Evolutionary conservation across 2,329 filamentous ascomycete genomes (phyloP).

Genomic region (Pezicula carpinea): DNA sequence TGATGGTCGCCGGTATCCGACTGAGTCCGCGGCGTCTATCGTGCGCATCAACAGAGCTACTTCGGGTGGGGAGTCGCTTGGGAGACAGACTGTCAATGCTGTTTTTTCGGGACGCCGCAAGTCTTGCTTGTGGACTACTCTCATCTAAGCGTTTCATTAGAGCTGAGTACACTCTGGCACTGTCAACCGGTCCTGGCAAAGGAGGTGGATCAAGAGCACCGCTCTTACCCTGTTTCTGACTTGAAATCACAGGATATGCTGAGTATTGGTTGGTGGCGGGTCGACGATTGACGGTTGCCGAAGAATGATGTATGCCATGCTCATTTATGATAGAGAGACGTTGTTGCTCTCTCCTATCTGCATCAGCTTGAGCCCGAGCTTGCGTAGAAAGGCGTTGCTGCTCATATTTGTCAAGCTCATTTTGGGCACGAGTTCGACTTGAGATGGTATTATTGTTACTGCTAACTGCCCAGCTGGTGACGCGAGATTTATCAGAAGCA

Average conservation of each 20-base stretch:
- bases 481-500: slow-evolving; percentile 50
- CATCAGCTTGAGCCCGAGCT: slow-evolving; percentile 7
- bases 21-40: slow-evolving; percentile 3
- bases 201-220: slow-evolving; percentile 7
- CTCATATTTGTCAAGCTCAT: slow-evolving; percentile 46
- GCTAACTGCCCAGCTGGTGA: slow-evolving; percentile 66
- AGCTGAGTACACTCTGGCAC: slow-evolving; percentile 57
- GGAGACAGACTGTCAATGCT: slow-evolving; percentile 13
- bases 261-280: slow-evolving; percentile 23
- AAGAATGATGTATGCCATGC: slow-evolving; percentile 39
- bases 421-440: slow-evolving; percentile 25
- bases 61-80: slow-evolving; percentile 7
- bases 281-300: slow-evolving; percentile 30
- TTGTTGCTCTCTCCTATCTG: slow-evolving; percentile 44
- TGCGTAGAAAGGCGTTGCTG: slow-evolving; percentile 46
- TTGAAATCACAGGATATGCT: slow-evolving; percentile 16
- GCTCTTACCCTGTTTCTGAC: slow-evolving; percentile 13
- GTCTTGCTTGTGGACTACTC: slow-evolving; percentile 27
- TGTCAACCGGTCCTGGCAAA: slow-evolving; percentile 38
- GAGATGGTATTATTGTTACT: slow-evolving; percentile 50
- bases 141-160: slow-evolving; percentile 53
- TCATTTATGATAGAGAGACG: slow-evolving; percentile 63
- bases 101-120: slow-evolving; percentile 12
- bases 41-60: slow-evolving; percentile 12
- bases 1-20: slow-evolving; percentile 18